These are phyloP conservation scores for Pichia manshurica DNA, from an alignment of 805 yeast species.

Conservation along the genomic window DNA sequence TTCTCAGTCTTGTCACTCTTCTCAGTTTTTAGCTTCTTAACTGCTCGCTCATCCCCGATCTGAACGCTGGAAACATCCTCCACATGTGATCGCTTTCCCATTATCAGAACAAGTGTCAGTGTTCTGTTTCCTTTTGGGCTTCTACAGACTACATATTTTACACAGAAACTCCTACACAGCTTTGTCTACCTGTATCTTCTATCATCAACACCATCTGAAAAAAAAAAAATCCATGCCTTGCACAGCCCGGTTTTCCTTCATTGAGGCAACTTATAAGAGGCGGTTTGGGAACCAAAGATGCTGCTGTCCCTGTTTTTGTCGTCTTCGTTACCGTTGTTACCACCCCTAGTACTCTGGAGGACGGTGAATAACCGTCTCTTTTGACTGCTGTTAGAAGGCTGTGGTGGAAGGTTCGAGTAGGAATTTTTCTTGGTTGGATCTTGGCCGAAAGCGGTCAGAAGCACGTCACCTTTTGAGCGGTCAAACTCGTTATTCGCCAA, in stretches of 20 bases:
- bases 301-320: conserved; percentile 19
- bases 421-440: not conserved
- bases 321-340: conserved; percentile 12
- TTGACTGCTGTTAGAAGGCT: not conserved
- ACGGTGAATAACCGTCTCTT: conserved; percentile 29
- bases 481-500: conserved; percentile 16
- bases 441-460: conserved; percentile 26
- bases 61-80: not conserved
- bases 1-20: conserved; percentile 9
- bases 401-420: not conserved
- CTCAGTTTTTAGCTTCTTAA: conserved; percentile 3
- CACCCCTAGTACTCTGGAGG: conserved; percentile 16
- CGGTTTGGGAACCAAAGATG: conserved; percentile 28
- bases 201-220: too few species aligned
- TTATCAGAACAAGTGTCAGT: not conserved
- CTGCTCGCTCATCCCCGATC: not conserved
- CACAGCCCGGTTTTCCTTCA: conserved; percentile 1
- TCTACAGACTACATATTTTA: too few species aligned
- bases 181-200: too few species aligned
- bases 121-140: too few species aligned
- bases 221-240: conserved; percentile 2
- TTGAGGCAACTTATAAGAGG: conserved; percentile 20
- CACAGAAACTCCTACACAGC: too few species aligned
- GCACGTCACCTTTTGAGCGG: conserved; percentile 27
- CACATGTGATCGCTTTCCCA: conserved; percentile 5